Percentiles rank a stretch among this genome's conserved stretches.
phyloP scores from a whole-genome alignment of 192 early-diverging fungal species.

The Podila minutissima region DNA sequence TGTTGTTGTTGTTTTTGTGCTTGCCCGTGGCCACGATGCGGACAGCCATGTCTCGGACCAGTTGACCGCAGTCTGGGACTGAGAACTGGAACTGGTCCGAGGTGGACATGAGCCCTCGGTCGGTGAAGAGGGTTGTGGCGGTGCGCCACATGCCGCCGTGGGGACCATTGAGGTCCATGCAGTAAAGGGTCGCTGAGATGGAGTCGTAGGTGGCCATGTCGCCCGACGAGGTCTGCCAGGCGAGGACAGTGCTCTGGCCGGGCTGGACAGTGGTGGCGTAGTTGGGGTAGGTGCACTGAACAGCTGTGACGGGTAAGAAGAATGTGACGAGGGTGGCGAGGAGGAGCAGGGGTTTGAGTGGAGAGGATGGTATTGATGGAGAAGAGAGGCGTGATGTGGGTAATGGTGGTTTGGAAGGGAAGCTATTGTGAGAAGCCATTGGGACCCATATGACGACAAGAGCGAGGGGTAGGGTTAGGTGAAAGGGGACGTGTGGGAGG shows the following conservation, averaged over 20 bases:
- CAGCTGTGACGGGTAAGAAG: neutral
- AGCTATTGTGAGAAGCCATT: conserved; percentile 6
- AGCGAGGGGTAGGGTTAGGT: neutral
- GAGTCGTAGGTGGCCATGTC: conserved; percentile 15
- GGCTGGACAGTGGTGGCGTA: conserved; percentile 36
- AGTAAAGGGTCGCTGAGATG: conserved; percentile 35
- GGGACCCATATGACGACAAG: neutral
- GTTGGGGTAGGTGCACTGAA: conserved; percentile 28
- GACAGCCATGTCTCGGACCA: conserved; percentile 25
- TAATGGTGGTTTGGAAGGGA: neutral
- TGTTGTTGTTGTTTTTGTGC: neutral
- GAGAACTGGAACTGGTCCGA: conserved; percentile 13
- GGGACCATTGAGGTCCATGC: conserved; percentile 39
- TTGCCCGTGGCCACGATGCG: conserved; percentile 19
- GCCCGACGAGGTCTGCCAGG: conserved; percentile 2
- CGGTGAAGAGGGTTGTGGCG: conserved; percentile 17
- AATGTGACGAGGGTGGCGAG: neutral
- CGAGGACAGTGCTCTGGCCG: conserved; percentile 10
- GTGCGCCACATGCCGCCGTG: conserved; percentile 36
- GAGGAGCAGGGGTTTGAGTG: neutral
- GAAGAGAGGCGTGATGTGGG: neutral
- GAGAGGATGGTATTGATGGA: neutral
- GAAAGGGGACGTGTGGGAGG: neutral
- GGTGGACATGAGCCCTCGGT: neutral
- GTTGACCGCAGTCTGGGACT: conserved; percentile 30